Percentiles rank a stretch among this genome's conserved stretches.
phyloP scores from a whole-genome alignment of 495 filamentous ascomycete species.

The Acidiella bohemica region DNA sequence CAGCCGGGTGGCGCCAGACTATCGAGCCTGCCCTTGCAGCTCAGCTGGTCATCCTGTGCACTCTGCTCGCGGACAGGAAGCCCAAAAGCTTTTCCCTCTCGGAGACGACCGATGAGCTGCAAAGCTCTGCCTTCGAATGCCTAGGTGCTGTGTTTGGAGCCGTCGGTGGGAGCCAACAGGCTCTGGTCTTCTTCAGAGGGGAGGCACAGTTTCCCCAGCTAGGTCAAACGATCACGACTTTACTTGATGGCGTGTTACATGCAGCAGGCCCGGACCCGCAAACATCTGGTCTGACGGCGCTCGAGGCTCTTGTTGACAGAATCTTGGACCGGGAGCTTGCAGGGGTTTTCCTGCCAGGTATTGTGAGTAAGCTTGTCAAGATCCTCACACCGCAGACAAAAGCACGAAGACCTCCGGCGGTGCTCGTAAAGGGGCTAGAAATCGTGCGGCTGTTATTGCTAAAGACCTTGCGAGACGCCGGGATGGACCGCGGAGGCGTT shows the following conservation, averaged over 20 bases:
- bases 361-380: slow-evolving; percentile 68
- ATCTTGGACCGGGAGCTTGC: slow-evolving; percentile 58
- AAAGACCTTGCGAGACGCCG: slow-evolving; percentile 50
- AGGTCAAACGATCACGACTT: slow-evolving; percentile 66
- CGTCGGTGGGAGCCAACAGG: slow-evolving; percentile 21
- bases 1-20: slow-evolving; percentile 59
- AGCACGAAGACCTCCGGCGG: slow-evolving; percentile 46
- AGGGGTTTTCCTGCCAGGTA: slow-evolving; percentile 75
- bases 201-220: slow-evolving; percentile 60
- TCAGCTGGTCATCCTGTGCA: slow-evolving; percentile 75
- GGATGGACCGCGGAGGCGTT: not conserved
- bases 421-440: slow-evolving; percentile 49
- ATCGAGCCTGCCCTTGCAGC: slow-evolving; percentile 57
- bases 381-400: slow-evolving; percentile 54
- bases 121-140: slow-evolving; percentile 40
- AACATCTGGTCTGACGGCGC: slow-evolving; percentile 47
- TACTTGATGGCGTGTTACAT: slow-evolving; percentile 57
- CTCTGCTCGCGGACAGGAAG: slow-evolving; percentile 62
- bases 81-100: slow-evolving; percentile 21
- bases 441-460: slow-evolving; percentile 46
- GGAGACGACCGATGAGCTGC: slow-evolving; percentile 28
- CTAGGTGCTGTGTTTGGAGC: slow-evolving; percentile 39
- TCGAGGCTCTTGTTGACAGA: slow-evolving; percentile 47
- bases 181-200: slow-evolving; percentile 34
- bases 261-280: slow-evolving; percentile 49